Conservation (phyloP, 495 filamentous ascomycete species). For the Daldinia loculata region DNA sequence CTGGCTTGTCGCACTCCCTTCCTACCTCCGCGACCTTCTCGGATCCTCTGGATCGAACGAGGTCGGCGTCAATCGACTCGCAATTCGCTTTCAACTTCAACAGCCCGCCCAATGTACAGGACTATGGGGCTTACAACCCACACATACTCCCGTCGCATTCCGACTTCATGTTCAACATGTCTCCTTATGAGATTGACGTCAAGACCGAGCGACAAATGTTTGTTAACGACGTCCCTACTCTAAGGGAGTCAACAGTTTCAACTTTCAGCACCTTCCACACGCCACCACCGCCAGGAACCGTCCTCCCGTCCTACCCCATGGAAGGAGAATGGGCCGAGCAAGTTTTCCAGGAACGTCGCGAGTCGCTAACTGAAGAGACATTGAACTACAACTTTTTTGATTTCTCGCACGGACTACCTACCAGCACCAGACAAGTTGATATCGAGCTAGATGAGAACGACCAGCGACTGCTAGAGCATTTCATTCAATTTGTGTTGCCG, state of each 20-base stretch:
- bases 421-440: constrained; percentile 66
- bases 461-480: constrained; percentile 87
- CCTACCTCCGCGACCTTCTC: constrained; percentile 83
- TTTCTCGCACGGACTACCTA: constrained; percentile 67
- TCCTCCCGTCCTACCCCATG: constrained; percentile 69
- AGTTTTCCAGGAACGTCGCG: constrained; percentile 71
- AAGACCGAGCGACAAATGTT: constrained; percentile 95
- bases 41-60: constrained; percentile 72
- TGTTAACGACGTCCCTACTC: constrained; percentile 85
- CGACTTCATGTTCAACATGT: constrained; percentile 65
- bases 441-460: constrained; percentile 92
- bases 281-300: constrained; percentile 70
- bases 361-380: constrained; percentile 70
- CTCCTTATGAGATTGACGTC: constrained; percentile 93
- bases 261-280: constrained; percentile 87
- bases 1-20: constrained; percentile 81
- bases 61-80: constrained; percentile 80
- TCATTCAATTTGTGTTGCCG: constrained; percentile 85
- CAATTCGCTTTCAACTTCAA: constrained; percentile 80
- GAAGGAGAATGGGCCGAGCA: constrained; percentile 81
- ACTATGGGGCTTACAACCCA: constrained; percentile 70
- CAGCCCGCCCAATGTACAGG: constrained; percentile 64
- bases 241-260: constrained; percentile 82
- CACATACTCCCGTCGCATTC: constrained; percentile 51
- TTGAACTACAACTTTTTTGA: constrained; percentile 80